Evolutionary conservation across 2,329 filamentous ascomycete genomes (phyloP).

Genomic region (Cladophialophora yegresii): DNA sequence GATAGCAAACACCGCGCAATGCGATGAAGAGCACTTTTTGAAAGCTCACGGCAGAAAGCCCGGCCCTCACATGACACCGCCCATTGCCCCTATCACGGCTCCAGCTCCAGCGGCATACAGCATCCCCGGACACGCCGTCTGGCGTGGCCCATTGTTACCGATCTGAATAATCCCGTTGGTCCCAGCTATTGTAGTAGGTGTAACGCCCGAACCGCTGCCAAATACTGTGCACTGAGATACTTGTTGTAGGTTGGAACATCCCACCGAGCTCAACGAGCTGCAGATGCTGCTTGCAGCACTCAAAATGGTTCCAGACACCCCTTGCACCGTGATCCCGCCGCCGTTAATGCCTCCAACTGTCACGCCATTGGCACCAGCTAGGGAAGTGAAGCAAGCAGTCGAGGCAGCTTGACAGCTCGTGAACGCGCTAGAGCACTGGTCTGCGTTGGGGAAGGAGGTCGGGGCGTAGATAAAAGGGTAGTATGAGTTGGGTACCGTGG

Average conservation of each 20-base stretch:
- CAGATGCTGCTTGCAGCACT: constrained; percentile 49
- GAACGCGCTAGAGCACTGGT: constrained; percentile 57
- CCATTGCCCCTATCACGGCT: constrained; percentile 47
- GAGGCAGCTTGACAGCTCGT: constrained; percentile 54
- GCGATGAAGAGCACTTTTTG: constrained; percentile 1
- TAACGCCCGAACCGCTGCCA: constrained; percentile 38
- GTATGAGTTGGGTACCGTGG: constrained; percentile 46
- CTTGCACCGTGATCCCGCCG: constrained; percentile 52
- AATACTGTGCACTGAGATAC: constrained; percentile 48
- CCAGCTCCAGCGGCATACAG: constrained; percentile 49
- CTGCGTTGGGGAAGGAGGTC: constrained; percentile 55
- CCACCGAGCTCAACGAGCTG: constrained; percentile 49
- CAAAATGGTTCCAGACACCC: constrained; percentile 47
- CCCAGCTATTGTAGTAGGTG: constrained; percentile 30
- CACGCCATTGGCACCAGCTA: constrained; percentile 55
- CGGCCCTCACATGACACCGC: constrained; percentile 19
- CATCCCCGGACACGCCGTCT: constrained; percentile 41
- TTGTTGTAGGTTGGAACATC: constrained; percentile 53
- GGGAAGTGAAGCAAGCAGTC: constrained; percentile 46
- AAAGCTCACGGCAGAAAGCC: neutral
- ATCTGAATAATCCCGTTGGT: constrained; percentile 36
- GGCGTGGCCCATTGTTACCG: constrained; percentile 30
- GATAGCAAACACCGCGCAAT: constrained; percentile 6
- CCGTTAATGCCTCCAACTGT: constrained; percentile 50
- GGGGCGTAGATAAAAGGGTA: constrained; percentile 58